Conservation (phyloP, 495 filamentous ascomycete genomes). For the Aspergillus mulundensis region DNA sequence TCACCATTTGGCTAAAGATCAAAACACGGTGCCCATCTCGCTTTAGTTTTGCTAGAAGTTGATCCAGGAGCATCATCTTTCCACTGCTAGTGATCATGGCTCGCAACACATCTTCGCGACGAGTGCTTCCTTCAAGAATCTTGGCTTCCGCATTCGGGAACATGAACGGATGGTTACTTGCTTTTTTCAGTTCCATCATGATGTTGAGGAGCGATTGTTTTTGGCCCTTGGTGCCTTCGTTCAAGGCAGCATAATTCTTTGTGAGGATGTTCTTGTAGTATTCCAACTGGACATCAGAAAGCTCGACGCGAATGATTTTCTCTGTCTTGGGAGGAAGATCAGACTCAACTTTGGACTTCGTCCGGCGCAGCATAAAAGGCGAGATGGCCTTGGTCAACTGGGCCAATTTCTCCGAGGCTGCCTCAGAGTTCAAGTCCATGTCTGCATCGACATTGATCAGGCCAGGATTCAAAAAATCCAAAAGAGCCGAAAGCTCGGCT, state of each 20-base stretch:
- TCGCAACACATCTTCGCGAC: conserved; percentile 83
- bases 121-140: conserved; percentile 67
- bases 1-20: conserved; percentile 99
- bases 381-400: conserved; percentile 72
- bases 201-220: conserved; percentile 97
- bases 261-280: conserved; percentile 99
- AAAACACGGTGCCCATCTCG: conserved; percentile 90
- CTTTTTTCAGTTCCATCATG: conserved; percentile 99
- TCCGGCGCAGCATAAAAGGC: conserved; percentile 92
- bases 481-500: conserved; percentile 81
- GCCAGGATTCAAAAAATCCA: conserved; percentile 94
- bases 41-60: conserved; percentile 84
- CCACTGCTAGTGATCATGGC: conserved; percentile 92
- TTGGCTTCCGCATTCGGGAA: conserved; percentile 89
- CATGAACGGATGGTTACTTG: conserved; percentile 98
- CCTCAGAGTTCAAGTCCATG: conserved; percentile 70
- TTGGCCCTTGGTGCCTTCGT: conserved; percentile 78
- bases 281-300: conserved; percentile 91
- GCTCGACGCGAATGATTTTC: conserved; percentile 95
- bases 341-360: conserved; percentile 94
- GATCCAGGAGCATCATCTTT: conserved; percentile 98
- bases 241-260: conserved; percentile 90
- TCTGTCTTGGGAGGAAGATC: conserved; percentile 95
- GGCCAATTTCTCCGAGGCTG: conserved; percentile 63
- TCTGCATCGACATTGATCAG: conserved; percentile 82